These are phyloP conservation scores for Cercis canadensis DNA, from an alignment of 306 rosid species.

Conservation along the genomic window DNA sequence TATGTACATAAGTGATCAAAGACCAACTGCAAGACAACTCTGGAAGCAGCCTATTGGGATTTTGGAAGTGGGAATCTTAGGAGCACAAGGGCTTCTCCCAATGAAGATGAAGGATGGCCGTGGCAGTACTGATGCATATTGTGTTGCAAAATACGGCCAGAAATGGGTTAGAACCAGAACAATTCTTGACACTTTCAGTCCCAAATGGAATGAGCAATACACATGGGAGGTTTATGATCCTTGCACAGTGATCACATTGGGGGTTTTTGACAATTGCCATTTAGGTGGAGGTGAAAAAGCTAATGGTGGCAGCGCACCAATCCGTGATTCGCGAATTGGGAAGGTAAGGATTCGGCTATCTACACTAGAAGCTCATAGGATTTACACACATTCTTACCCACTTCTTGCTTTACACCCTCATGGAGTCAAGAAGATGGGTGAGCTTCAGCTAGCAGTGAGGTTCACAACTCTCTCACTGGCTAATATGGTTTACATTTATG, in stretches of 20 bases:
- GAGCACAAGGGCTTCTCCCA: constrained; percentile 90
- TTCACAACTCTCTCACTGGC: constrained; percentile 87
- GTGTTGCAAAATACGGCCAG: constrained; percentile 89
- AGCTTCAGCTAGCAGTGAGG: constrained; percentile 86
- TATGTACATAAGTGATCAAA: constrained; percentile 81
- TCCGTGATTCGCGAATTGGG: constrained; percentile 77
- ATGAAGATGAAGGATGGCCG: constrained; percentile 86
- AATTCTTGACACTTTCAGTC: constrained; percentile 70
- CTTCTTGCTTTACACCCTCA: constrained; percentile 79
- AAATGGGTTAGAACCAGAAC: constrained; percentile 97
- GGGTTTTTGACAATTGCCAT: constrained; percentile 88
- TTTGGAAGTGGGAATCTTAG: constrained; percentile 85
- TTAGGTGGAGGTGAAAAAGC: constrained; percentile 65
- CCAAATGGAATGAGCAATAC: constrained; percentile 97
- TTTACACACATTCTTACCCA: constrained; percentile 77
- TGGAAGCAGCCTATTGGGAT: constrained; percentile 92
- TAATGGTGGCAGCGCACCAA: constrained; percentile 35
- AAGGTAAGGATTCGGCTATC: constrained; percentile 92
- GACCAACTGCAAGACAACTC: constrained; percentile 90
- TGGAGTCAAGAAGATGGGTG: constrained; percentile 96
- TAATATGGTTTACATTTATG: constrained; percentile 69
- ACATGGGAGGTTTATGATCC: constrained; percentile 97
- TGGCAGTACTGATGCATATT: constrained; percentile 83
- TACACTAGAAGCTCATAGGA: constrained; percentile 77
- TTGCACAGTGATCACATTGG: constrained; percentile 84